Evolutionary conservation across 1,139 yeast species (phyloP).

Genomic region (Candida tropicalis): DNA sequence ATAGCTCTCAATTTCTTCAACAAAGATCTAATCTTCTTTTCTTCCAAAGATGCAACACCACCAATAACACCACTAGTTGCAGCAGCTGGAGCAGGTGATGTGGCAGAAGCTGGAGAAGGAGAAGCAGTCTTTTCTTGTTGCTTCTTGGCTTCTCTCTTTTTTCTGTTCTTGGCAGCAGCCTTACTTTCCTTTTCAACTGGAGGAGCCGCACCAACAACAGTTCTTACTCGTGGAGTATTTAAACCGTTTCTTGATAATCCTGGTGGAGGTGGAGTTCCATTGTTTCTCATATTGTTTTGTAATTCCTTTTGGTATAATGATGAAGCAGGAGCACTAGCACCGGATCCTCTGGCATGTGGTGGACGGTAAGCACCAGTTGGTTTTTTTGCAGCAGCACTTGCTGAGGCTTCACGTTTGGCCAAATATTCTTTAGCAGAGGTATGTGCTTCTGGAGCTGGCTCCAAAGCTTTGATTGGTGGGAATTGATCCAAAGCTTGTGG

Average conservation of each 20-base stretch:
- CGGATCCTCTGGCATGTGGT: constrained; percentile 79
- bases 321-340: constrained; percentile 39
- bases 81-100: constrained; percentile 20
- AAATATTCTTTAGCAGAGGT: constrained; percentile 61
- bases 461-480: constrained; percentile 58
- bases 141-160: constrained; percentile 74
- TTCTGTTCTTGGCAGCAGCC: constrained; percentile 73
- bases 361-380: constrained; percentile 93
- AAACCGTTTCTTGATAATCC: constrained; percentile 23
- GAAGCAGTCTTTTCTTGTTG: constrained; percentile 22
- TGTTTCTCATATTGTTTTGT: constrained; percentile 27
- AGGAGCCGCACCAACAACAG: constrained; percentile 49
- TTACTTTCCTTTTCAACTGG: constrained; percentile 53
- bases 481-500: constrained; percentile 64
- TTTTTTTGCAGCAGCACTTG: constrained; percentile 46
- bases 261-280: constrained; percentile 25
- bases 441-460: constrained; percentile 68
- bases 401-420: constrained; percentile 44
- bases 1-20: constrained; percentile 93
- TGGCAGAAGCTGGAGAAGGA: constrained; percentile 17
- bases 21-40: constrained; percentile 87
- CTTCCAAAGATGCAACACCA: constrained; percentile 73
- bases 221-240: constrained; percentile 29
- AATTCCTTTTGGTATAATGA: constrained; percentile 62
- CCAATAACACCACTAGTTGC: constrained; percentile 46